A percentile compares a stretch with the other conserved stretches of the same genome.
Conservation (phyloP, 1,284 basidiomycete species). For the Pyrrhoderma lamaoense region DNA sequence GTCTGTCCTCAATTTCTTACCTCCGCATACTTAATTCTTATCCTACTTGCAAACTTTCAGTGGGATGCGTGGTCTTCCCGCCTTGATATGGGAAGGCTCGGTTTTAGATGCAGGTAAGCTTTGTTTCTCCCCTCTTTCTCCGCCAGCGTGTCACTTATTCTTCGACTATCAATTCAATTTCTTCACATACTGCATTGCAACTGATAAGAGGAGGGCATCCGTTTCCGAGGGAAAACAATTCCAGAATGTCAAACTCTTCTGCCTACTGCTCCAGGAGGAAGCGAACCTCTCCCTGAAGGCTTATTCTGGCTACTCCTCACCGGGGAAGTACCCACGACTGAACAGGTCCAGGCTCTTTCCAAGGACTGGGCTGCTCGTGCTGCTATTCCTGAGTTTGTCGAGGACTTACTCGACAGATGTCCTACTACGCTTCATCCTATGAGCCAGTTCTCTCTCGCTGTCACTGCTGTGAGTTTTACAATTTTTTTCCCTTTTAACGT, state of each 20-base stretch:
- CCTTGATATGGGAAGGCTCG: slow-evolving; percentile 92
- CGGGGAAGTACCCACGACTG: slow-evolving; percentile 84
- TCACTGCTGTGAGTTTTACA: slow-evolving; percentile 71
- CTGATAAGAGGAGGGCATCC: slow-evolving; percentile 81
- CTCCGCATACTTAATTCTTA: not conserved
- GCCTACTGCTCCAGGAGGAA: slow-evolving; percentile 83
- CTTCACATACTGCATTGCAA: not conserved
- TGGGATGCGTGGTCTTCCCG: slow-evolving; percentile 87
- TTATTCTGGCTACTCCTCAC: slow-evolving; percentile 96
- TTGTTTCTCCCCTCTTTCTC: slow-evolving; percentile 5
- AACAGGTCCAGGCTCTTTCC: slow-evolving; percentile 80
- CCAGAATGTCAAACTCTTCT: slow-evolving; percentile 82
- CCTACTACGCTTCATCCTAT: slow-evolving; percentile 93
- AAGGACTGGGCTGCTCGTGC: slow-evolving; percentile 91
- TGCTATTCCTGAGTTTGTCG: slow-evolving; percentile 84
- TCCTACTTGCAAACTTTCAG: slow-evolving; percentile 33
- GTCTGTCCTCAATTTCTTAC: slow-evolving; percentile 31
- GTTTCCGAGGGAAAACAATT: slow-evolving; percentile 91
- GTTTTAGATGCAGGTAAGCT: slow-evolving; percentile 82
- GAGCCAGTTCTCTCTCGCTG: slow-evolving; percentile 93
- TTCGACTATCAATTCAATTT: slow-evolving; percentile 3
- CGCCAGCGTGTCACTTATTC: not conserved
- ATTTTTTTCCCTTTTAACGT: slow-evolving; percentile 11
- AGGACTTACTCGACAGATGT: slow-evolving; percentile 89
- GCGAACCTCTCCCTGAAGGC: slow-evolving; percentile 88